Conservation (phyloP, 805 yeast species). For the Metschnikowia similis region DNA sequence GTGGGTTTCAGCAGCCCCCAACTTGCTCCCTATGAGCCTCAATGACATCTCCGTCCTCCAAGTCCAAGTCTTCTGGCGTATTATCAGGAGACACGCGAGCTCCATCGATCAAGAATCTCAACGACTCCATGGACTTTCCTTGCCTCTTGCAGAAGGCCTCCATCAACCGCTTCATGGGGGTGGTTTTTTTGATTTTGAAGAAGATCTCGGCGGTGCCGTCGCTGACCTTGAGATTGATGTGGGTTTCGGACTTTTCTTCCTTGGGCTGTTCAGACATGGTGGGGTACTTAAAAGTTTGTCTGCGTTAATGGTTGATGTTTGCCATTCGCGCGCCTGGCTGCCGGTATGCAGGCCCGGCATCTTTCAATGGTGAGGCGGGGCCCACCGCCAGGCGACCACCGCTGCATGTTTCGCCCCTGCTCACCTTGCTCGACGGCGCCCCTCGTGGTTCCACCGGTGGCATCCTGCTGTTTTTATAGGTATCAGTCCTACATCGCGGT, state of each 20-base stretch:
- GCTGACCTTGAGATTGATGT: conserved; percentile 88
- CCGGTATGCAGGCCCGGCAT: neutral
- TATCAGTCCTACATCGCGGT: too few species aligned
- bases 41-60: conserved; percentile 93
- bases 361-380: neutral
- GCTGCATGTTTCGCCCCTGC: too few species aligned
- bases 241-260: conserved; percentile 43
- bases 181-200: conserved; percentile 89
- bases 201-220: conserved; percentile 92
- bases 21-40: conserved; percentile 97
- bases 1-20: conserved; percentile 41
- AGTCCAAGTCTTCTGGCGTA: conserved; percentile 88
- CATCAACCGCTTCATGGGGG: conserved; percentile 91
- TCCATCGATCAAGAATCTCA: conserved; percentile 92
- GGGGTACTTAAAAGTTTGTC: conserved; percentile 2
- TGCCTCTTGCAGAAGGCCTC: conserved; percentile 98
- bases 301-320: conserved; percentile 2
- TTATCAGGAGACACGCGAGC: conserved; percentile 81
- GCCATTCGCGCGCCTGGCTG: conserved; percentile 5
- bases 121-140: conserved; percentile 76
- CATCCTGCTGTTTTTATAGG: too few species aligned
- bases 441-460: too few species aligned
- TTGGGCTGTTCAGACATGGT: conserved; percentile 19
- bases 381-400: too few species aligned
- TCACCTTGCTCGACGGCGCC: too few species aligned